phyloP scores from a whole-genome alignment of 2,329 filamentous ascomycete species.

The Hirsutella rhossiliensis region DNA sequence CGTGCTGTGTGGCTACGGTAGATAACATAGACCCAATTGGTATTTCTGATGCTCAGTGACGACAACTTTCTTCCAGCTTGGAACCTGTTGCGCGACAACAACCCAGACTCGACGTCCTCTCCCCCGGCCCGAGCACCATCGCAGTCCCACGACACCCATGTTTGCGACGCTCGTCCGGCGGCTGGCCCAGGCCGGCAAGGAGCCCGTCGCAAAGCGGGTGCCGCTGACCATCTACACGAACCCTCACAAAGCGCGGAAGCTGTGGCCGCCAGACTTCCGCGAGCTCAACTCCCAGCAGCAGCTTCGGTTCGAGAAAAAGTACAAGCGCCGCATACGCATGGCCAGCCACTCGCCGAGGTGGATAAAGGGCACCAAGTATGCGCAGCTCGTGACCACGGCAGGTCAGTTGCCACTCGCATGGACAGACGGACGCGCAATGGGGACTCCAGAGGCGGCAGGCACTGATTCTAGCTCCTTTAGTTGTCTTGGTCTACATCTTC shows the following conservation, averaged over 20 bases:
- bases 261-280: conserved; percentile 68
- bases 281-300: conserved; percentile 60
- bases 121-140: not conserved
- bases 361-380: conserved; percentile 52
- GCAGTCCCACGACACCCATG: conserved; percentile 13
- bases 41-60: too few species aligned
- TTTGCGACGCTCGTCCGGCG: conserved; percentile 21
- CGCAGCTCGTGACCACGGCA: conserved; percentile 47
- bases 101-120: not conserved
- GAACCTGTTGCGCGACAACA: too few species aligned
- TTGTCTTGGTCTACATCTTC: conserved; percentile 23
- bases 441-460: too few species aligned
- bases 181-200: conserved; percentile 18
- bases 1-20: conserved; percentile 4
- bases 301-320: conserved; percentile 68
- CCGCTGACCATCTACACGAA: conserved; percentile 30
- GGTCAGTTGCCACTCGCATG: conserved; percentile 29
- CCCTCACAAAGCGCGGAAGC: conserved; percentile 54
- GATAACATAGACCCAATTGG: too few species aligned
- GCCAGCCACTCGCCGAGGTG: conserved; percentile 50
- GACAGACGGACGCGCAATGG: not conserved
- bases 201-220: conserved; percentile 12
- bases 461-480: conserved; percentile 11
- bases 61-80: too few species aligned
- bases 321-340: conserved; percentile 55